A percentile compares a stretch with the other conserved stretches of the same genome.
Evolutionary conservation across 208 protist species (phyloP).

Genomic region (Naegleria fowleri): DNA sequence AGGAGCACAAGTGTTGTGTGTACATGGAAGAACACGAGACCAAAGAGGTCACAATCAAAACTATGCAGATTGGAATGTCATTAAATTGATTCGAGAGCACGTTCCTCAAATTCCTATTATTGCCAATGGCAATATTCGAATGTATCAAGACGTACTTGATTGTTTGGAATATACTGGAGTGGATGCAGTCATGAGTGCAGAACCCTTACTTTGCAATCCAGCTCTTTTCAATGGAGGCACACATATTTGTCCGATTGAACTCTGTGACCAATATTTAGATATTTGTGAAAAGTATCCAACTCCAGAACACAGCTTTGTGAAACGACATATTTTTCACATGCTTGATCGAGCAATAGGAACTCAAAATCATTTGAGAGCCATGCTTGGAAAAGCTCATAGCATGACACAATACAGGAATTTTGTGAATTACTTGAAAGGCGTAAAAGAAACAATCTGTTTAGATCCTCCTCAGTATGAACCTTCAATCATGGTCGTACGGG

Average conservation of each 20-base stretch:
- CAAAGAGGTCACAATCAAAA: conserved; percentile 60
- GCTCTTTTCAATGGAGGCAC: conserved; percentile 49
- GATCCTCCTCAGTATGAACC: neutral
- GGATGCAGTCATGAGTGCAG: conserved; percentile 76
- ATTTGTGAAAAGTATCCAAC: neutral
- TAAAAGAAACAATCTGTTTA: neutral
- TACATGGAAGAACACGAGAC: conserved; percentile 74
- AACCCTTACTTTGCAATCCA: conserved; percentile 73
- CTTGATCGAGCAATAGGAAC: neutral
- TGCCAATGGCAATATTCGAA: conserved; percentile 73
- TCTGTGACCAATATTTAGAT: neutral
- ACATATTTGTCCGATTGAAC: neutral
- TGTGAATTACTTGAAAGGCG: neutral
- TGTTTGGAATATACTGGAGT: conserved; percentile 51
- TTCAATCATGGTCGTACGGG: neutral
- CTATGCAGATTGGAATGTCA: conserved; percentile 61
- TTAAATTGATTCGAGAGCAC: conserved; percentile 52
- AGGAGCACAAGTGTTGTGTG: conserved; percentile 62
- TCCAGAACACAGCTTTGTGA: neutral
- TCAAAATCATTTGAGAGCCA: neutral
- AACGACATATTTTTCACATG: neutral
- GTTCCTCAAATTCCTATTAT: conserved; percentile 63
- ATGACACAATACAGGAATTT: neutral
- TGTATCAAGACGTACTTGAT: conserved; percentile 56
- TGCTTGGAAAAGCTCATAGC: neutral